Base-by-base conservation (phyloP, 768 basidiomycete species). In the Mycena floridula region DNA sequence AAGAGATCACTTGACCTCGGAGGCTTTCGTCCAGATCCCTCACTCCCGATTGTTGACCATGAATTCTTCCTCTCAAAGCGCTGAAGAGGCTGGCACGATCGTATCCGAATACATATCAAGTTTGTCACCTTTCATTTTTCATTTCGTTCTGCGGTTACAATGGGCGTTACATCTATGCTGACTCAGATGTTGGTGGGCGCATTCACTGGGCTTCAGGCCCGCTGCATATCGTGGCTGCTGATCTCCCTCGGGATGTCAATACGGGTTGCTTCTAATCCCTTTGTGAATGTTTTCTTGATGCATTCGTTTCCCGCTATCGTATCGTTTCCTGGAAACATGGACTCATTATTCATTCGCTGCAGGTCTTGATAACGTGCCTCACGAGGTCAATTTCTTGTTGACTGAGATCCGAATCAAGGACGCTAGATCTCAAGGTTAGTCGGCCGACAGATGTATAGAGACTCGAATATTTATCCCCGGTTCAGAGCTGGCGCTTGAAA, bases 301-400 rank as follows among this genome's bases (percentile, higher is more conserved):
- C n/a, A n/a, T n/a, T n/a, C n/a, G n/a, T n/a, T n/a, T n/a, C n/a
- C n/a, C n/a, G n/a, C n/a, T n/a, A n/a, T 35, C 32, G 13, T 35
- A 35, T 18, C 32, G 32, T 35, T 35, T 35, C 18, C 13, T 18
- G 15, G 32, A 35, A 35, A n/a, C n/a, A n/a, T n/a, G n/a, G n/a
- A n/a, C n/a, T n/a, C n/a, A n/a, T n/a, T 18, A 3, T 35, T 35
- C 38, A 39, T 24, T 4, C 9, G 15, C 24, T 22, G 22, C 25
- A 56, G 55, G 45, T 42, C 44, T 55, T 21, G 54, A 56, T 22
- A 56, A 54, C 40, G 25, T 56, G 16, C 54, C 54, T 28, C 42
- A 38, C 9, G 54, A 56, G 37, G 48, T 56, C 11, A 47, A 51
- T 22, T 49, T 51, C 36, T 25, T 55, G 23, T 46, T 56, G 6